These are phyloP conservation scores for Onygenales sp. DNA, from an alignment of 2,329 filamentous ascomycete genomes.

Conservation along the genomic window DNA sequence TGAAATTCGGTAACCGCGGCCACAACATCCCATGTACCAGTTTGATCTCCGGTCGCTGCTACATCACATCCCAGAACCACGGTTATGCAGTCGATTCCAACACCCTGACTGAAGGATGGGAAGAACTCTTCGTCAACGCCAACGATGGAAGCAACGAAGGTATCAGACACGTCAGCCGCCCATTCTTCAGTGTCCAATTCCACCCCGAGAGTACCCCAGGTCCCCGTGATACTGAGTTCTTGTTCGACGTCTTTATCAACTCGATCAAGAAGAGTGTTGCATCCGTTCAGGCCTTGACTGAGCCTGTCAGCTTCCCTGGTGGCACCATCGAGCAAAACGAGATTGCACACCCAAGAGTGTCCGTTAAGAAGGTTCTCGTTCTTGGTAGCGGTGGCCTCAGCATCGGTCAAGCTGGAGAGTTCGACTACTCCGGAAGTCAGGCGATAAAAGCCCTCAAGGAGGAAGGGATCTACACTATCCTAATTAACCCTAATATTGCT, in stretches of 20 bases:
- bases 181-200: conserved; percentile 99
- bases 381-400: conserved; percentile 90
- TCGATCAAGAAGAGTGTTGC: conserved; percentile 65
- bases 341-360: conserved; percentile 64
- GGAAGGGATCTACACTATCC: conserved; percentile 92
- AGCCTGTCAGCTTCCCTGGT: conserved; percentile 78
- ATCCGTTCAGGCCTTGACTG: conserved; percentile 56
- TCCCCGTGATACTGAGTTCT: conserved; percentile 86
- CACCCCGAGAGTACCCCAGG: conserved; percentile 96
- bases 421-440: conserved; percentile 96
- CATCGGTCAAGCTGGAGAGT: conserved; percentile 96
- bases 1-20: conserved; percentile 99
- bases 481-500: conserved; percentile 99
- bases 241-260: conserved; percentile 94
- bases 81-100: conserved; percentile 83
- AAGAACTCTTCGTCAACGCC: conserved; percentile 93
- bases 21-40: conserved; percentile 98
- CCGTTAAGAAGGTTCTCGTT: conserved; percentile 88
- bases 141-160: conserved; percentile 98
- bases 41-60: conserved; percentile 88
- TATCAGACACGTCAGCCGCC: conserved; percentile 75
- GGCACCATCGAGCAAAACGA: conserved; percentile 72
- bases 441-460: conserved; percentile 98
- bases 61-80: conserved; percentile 98
- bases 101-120: conserved; percentile 69